These are phyloP conservation scores for Macrolepiota albuminosa DNA, from an alignment of 768 basidiomycete species.

Conservation along the genomic window DNA sequence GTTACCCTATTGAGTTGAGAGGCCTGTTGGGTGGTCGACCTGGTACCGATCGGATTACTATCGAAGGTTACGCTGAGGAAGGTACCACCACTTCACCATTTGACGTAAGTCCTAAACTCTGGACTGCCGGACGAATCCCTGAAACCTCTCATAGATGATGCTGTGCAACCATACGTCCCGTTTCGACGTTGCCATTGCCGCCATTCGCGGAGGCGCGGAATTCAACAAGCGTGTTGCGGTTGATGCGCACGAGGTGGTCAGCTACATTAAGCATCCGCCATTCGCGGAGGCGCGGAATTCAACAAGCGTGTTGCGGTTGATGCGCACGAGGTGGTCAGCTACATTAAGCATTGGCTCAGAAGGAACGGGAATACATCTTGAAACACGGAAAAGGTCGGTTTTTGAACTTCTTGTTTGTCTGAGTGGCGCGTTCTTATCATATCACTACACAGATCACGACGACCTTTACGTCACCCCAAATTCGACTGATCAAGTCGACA, in stretches of 20 bases:
- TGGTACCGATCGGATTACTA: slow-evolving; percentile 41
- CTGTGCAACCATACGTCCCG: slow-evolving; percentile 64
- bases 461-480: slow-evolving; percentile 39
- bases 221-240: slow-evolving; percentile 52
- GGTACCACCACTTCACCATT: slow-evolving; percentile 84
- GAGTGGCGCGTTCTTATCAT: background rate
- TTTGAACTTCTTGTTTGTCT: background rate
- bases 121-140: background rate
- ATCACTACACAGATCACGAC: slow-evolving; percentile 31
- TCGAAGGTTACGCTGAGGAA: slow-evolving; percentile 66
- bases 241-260: slow-evolving; percentile 52
- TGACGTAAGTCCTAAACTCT: slow-evolving; percentile 40
- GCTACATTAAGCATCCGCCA: slow-evolving; percentile 57
- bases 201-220: slow-evolving; percentile 50
- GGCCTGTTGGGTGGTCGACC: slow-evolving; percentile 60
- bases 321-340: slow-evolving; percentile 53
- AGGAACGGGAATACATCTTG: slow-evolving; percentile 59
- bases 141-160: slow-evolving; percentile 54
- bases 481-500: slow-evolving; percentile 24
- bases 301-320: slow-evolving; percentile 53
- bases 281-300: slow-evolving; percentile 46
- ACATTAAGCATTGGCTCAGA: slow-evolving; percentile 56
- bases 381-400: slow-evolving; percentile 50
- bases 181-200: slow-evolving; percentile 59
- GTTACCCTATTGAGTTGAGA: slow-evolving; percentile 69